These are phyloP conservation scores for Cicer arietinum DNA, from an alignment of 306 rosid genomes.

Conservation along the genomic window DNA sequence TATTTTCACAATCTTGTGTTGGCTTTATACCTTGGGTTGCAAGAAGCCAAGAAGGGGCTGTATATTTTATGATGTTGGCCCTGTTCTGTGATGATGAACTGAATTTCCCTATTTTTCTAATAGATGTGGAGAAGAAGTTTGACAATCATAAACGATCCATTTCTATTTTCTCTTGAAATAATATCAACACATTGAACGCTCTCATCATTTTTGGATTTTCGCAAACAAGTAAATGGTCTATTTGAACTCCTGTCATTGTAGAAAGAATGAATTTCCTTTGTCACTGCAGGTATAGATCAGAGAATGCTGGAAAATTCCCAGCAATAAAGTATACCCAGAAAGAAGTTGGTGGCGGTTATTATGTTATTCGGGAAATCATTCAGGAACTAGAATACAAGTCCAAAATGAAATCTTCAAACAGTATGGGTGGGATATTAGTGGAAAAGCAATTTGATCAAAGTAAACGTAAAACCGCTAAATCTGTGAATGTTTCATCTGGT, in stretches of 20 bases:
- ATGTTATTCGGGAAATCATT: conserved; percentile 55
- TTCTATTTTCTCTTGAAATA: conserved; percentile 24
- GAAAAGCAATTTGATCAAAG: conserved; percentile 26
- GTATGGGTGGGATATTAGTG: conserved; percentile 24
- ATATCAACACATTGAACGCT: conserved; percentile 19
- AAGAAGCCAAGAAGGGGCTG: neutral
- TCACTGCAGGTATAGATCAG: conserved; percentile 61
- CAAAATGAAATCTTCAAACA: conserved; percentile 42
- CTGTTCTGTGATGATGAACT: conserved; percentile 18
- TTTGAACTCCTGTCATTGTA: conserved; percentile 14
- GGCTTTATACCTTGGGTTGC: conserved; percentile 30
- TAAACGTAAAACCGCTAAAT: conserved; percentile 30
- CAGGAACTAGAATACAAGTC: conserved; percentile 60
- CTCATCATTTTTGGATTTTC: conserved; percentile 20
- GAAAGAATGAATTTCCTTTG: neutral
- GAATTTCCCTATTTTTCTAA: neutral
- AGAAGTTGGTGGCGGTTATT: conserved; percentile 71
- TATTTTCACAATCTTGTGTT: conserved; percentile 1
- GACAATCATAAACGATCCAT: neutral
- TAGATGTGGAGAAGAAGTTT: neutral
- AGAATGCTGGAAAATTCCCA: conserved; percentile 71
- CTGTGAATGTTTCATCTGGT: conserved; percentile 37
- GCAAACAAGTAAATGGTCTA: conserved; percentile 26
- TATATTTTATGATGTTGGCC: conserved; percentile 7
- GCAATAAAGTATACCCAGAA: neutral